Conservation (phyloP, 2,329 filamentous ascomycete species). For the Pyricularia grisea region DNA sequence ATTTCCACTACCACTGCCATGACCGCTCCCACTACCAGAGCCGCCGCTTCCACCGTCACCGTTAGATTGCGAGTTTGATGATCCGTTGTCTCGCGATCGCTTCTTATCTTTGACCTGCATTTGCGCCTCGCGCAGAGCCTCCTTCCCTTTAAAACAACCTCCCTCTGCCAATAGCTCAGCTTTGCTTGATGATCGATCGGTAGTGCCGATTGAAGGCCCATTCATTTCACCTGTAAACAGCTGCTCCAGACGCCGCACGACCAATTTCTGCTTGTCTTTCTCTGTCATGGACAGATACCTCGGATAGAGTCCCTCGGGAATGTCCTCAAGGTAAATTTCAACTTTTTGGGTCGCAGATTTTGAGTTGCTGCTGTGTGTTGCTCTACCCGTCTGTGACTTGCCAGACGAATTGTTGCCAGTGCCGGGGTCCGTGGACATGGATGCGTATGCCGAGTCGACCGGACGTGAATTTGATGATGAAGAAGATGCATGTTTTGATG, state of each 20-base stretch:
- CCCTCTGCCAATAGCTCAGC: conserved; percentile 6
- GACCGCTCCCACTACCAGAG: conserved; percentile 2
- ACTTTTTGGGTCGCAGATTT: conserved; percentile 50
- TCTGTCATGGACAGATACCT: conserved; percentile 56
- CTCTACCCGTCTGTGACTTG: not conserved
- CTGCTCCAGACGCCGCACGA: conserved; percentile 69
- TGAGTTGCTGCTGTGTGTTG: conserved; percentile 11
- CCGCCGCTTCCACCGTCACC: conserved; percentile 26
- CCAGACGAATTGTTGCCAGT: conserved; percentile 24
- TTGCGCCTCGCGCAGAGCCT: conserved; percentile 36
- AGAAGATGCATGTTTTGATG: conserved; percentile 42
- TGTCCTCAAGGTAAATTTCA: conserved; percentile 61
- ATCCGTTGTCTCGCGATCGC: conserved; percentile 29
- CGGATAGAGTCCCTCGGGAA: conserved; percentile 59
- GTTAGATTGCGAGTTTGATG: conserved; percentile 32
- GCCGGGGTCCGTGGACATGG: conserved; percentile 47
- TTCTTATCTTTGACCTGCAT: conserved; percentile 35
- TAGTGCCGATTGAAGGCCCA: conserved; percentile 23
- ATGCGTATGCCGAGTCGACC: conserved; percentile 58
- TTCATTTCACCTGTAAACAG: conserved; percentile 66
- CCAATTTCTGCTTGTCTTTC: conserved; percentile 64
- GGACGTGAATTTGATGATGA: conserved; percentile 44
- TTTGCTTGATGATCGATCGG: conserved; percentile 9
- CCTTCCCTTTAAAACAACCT: conserved; percentile 8
- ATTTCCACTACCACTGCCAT: conserved; percentile 14